These are phyloP conservation scores for Stentor roeselii DNA, from an alignment of 73 alveolate genomes.

Conservation along the genomic window DNA sequence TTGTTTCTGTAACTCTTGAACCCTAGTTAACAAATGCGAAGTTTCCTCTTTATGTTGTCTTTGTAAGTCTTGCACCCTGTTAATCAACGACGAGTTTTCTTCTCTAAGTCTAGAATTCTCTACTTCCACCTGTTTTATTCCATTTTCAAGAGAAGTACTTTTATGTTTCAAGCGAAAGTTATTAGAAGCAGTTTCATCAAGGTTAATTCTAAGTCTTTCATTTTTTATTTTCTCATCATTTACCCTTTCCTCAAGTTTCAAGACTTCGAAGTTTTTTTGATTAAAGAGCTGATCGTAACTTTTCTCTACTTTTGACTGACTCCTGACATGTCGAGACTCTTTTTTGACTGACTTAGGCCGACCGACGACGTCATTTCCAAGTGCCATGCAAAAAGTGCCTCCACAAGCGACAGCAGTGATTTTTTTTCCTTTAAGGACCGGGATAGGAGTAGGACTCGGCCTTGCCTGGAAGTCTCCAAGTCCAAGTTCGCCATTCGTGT, in stretches of 20 bases:
- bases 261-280: neutral
- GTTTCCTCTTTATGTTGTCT: neutral
- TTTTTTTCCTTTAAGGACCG: conserved; percentile 40
- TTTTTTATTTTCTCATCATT: neutral
- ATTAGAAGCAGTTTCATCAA: neutral
- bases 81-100: neutral
- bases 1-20: too few species aligned
- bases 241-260: neutral
- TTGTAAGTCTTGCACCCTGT: neutral
- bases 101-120: neutral
- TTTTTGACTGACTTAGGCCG: too few species aligned
- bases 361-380: conserved; percentile 27
- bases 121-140: neutral
- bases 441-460: conserved; percentile 36
- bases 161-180: neutral
- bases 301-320: neutral
- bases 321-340: neutral
- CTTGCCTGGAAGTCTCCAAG: conserved; percentile 44
- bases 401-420: conserved; percentile 34
- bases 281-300: neutral
- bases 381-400: conserved; percentile 28
- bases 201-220: neutral
- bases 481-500: conserved; percentile 58
- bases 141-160: neutral
- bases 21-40: too few species aligned